Conservation (phyloP, 2,329 filamentous ascomycete genomes). For the Nothomitra cinnamomea region DNA sequence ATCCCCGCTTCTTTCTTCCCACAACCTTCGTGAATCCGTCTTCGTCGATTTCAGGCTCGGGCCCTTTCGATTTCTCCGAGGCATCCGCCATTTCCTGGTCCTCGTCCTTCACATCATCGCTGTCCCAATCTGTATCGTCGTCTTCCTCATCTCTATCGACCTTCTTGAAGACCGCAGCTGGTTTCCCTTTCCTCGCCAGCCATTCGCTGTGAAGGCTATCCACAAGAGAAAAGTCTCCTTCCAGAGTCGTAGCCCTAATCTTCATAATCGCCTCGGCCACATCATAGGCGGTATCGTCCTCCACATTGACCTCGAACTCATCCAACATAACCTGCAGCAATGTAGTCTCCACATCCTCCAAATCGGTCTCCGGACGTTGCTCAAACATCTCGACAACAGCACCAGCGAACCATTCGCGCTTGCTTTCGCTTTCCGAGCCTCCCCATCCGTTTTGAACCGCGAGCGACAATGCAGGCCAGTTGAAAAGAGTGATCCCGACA, state of each 20-base stretch:
- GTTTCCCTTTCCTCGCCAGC: slow-evolving; percentile 4
- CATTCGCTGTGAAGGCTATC: slow-evolving; percentile 4
- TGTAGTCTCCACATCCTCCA: slow-evolving; percentile 5
- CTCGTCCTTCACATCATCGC: slow-evolving; percentile 13
- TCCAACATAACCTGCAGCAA: slow-evolving; percentile 8
- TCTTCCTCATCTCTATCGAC: slow-evolving; percentile 11
- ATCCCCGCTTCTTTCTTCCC: slow-evolving; percentile 22
- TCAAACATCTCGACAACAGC: slow-evolving; percentile 66
- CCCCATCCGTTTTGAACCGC: slow-evolving; percentile 81
- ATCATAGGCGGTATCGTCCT: slow-evolving; percentile 6
- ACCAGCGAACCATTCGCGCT: slow-evolving; percentile 92
- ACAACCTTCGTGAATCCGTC: slow-evolving; percentile 27
- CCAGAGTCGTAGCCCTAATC: neutral
- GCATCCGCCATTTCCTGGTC: slow-evolving; percentile 12
- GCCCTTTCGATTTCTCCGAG: slow-evolving; percentile 17
- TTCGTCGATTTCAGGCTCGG: slow-evolving; percentile 23
- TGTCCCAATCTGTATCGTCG: slow-evolving; percentile 10
- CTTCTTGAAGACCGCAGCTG: slow-evolving; percentile 2
- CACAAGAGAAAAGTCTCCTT: slow-evolving; percentile 5
- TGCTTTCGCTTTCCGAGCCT: slow-evolving; percentile 64
- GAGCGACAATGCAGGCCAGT: slow-evolving; percentile 77
- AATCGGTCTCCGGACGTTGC: slow-evolving; percentile 6
- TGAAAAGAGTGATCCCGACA: slow-evolving; percentile 67
- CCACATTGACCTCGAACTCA: slow-evolving; percentile 7
- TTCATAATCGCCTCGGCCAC: slow-evolving; percentile 5